Conservation (phyloP, 2,329 filamentous ascomycete genomes). For the Simplicillium aogashimaense region DNA sequence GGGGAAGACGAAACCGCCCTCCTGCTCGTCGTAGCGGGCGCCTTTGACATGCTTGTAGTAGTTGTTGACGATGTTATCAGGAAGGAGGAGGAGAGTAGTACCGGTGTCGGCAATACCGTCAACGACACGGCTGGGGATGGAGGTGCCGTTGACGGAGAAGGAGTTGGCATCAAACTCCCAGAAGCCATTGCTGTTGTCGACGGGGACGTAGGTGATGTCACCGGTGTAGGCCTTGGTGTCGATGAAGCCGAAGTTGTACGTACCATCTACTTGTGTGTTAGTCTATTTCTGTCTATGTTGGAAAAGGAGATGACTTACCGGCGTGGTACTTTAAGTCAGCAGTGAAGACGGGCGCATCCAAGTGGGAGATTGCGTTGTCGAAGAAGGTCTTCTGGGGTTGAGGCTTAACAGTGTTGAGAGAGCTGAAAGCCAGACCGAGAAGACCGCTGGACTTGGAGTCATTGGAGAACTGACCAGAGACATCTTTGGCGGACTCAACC, state of each 20-base stretch:
- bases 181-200: slow-evolving; percentile 47
- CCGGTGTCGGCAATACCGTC: neutral
- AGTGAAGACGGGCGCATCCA: slow-evolving; percentile 3
- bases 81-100: slow-evolving; percentile 29
- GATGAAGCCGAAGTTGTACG: slow-evolving; percentile 34
- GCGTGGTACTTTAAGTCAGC: neutral
- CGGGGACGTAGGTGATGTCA: slow-evolving; percentile 43
- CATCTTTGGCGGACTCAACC: slow-evolving; percentile 30
- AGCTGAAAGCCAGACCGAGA: slow-evolving; percentile 19
- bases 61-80: slow-evolving; percentile 36
- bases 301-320: too few relatives aligned
- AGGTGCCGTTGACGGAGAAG: neutral
- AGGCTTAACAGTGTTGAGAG: slow-evolving; percentile 15
- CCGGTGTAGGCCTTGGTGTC: slow-evolving; percentile 48
- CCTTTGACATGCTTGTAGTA: slow-evolving; percentile 23
- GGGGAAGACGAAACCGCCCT: neutral
- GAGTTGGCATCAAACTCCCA: slow-evolving; percentile 40
- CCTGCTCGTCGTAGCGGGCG: neutral
- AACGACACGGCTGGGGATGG: neutral
- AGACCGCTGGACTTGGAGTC: slow-evolving; percentile 32
- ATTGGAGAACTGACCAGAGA: slow-evolving; percentile 25
- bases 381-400: slow-evolving; percentile 19
- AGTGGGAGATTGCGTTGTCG: slow-evolving; percentile 17
- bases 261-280: slow-evolving; percentile 13
- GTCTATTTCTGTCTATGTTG: too few relatives aligned